Evolutionary conservation across 441 rosid genomes (phyloP), one percentile per base, ranked within the genome.

Genomic region (Eruca vesicaria): DNA sequence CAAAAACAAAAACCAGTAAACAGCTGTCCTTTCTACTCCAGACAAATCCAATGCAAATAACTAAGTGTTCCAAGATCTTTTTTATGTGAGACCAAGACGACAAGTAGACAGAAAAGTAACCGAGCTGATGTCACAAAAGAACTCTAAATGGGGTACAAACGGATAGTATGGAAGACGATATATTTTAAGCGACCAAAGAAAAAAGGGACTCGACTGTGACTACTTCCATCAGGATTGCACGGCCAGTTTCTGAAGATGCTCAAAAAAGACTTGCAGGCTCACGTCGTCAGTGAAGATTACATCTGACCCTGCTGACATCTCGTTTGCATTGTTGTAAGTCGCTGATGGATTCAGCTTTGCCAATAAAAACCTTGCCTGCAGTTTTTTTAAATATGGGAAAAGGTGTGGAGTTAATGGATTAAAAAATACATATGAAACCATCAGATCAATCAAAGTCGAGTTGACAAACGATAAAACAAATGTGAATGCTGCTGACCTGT

Each of bases 281-380:
- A 95, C 99, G 43, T 95, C 99, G 68, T 95, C 99, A 0, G 98
- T 95, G 76, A 93, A 95, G 69, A 95, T 91, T 72, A 95, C 81
- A 63, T 95, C 99, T 4, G 98, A 86, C 12, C 99, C 99, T 66
- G 84, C 93, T 9, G 97, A 90, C 85, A 91, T 82, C 75, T 95
- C 97, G 23, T 80, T 79, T 35, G 96, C 81, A 45, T 89, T 93
- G 63, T 90, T 96, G 81, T 96, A 94, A n/a, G 97, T 96, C 16
- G 98, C 98, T 45, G 98, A 96, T 57, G 99, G 99, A 79, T 96
- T 96, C 89, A 96, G 80, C 86, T 96, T 96, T 0, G 98, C 99
- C 85, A 96, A 88, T 32, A 96, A 87, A 84, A 96, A 96, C 81
- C 99, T 89, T 35, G 98, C 99, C 98, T 96, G 82, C 80, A 59